Evolutionary conservation across 2,329 filamentous ascomycete genomes (phyloP), one percentile per base, ranked within the genome.

Genomic region (Epichloe amarillans): DNA sequence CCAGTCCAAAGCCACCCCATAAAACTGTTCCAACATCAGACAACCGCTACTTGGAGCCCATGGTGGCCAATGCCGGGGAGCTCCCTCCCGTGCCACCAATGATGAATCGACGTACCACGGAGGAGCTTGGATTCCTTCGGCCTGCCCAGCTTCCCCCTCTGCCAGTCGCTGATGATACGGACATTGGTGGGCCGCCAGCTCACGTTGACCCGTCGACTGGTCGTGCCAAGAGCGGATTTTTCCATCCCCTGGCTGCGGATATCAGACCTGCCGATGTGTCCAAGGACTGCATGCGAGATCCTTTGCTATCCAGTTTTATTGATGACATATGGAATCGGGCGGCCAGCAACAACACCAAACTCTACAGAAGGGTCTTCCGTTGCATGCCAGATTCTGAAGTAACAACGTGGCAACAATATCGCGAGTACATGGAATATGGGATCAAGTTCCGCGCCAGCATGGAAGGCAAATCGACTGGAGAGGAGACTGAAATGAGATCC

Each of bases 381-480:
- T 96, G 90, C 67, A 94, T 95, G 86, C 93, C 93, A 1, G 93
- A 98, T 64, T 96, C 83, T 48, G 88, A 96, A 62, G 93, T 95
- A 26, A 84, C 82, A 56, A 91, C 86, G 42, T 98, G 93, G 93
- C 83, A 86, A 57, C 86, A 95, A 56, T 98, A 98, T 67, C 84
- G 87, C 55, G 85, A 94, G 57, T 95, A 86, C 62, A 75, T 79
- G 50, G 76, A 82, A 4, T 97, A 96, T 64, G 76, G 77, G 17
- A 81, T 85, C 57, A 79, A 82, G 44, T 96, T 98, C 71, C 77
- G 79, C 51, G 82, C 85, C 58, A 77, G 71, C 62, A 78, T 79
- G 74, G 73, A 74, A 46, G 70, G 70, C 66, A 87, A 72, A 65
- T 72, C 61, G 17, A 51, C 59, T 58, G 70, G 57, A 64, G 79